These are phyloP conservation scores for Pseudogymnoascus sp. DNA, from an alignment of 2,329 filamentous ascomycete species.

Conservation along the genomic window DNA sequence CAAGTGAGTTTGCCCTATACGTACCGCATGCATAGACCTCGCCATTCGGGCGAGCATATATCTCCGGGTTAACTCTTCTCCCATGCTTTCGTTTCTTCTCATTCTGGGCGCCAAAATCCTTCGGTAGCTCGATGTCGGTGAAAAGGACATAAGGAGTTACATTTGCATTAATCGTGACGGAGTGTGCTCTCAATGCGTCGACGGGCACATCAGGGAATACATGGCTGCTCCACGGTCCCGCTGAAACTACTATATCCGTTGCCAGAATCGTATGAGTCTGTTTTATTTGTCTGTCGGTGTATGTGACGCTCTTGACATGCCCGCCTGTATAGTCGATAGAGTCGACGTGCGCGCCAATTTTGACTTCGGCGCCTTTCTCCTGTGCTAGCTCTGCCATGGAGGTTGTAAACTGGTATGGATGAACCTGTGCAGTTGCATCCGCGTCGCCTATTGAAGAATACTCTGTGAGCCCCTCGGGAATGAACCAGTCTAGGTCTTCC, in stretches of 20 bases:
- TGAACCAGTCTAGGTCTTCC: constrained; percentile 74
- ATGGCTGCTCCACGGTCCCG: constrained; percentile 54
- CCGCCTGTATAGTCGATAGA: constrained; percentile 39
- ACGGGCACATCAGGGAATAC: constrained; percentile 50
- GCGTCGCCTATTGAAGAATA: constrained; percentile 84
- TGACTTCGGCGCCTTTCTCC: constrained; percentile 58
- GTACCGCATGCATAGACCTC: constrained; percentile 79
- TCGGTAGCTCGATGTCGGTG: constrained; percentile 70
- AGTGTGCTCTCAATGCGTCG: constrained; percentile 52
- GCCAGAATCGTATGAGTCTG: constrained; percentile 41
- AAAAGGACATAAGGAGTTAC: constrained; percentile 72
- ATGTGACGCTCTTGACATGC: constrained; percentile 46
- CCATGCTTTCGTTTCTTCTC: constrained; percentile 48
- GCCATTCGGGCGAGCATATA: constrained; percentile 78
- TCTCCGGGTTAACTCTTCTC: constrained; percentile 68
- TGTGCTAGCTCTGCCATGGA: constrained; percentile 69
- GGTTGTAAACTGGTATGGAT: constrained; percentile 82
- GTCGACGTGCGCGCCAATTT: constrained; percentile 35
- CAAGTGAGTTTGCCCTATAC: constrained; percentile 14
- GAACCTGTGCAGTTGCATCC: constrained; percentile 61
- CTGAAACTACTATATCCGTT: constrained; percentile 28
- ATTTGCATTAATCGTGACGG: constrained; percentile 53
- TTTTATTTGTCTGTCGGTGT: constrained; percentile 41
- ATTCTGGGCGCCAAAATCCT: constrained; percentile 29
- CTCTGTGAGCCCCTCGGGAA: constrained; percentile 52